Conservation (phyloP, 495 filamentous ascomycete species). For the Penicillium robsamsonii region DNA sequence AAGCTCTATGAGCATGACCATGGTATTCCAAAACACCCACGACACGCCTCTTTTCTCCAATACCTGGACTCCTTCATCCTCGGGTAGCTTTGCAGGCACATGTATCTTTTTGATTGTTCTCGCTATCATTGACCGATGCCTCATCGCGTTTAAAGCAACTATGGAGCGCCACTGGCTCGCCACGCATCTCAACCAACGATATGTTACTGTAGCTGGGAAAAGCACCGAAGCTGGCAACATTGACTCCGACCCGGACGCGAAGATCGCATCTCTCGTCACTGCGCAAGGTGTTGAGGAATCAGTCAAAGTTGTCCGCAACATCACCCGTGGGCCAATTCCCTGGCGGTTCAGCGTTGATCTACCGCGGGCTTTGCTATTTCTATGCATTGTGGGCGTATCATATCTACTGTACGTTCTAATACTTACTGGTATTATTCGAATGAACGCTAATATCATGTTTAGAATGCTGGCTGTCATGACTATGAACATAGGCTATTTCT, state of each 20-base stretch:
- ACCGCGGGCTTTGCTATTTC: slow-evolving; percentile 65
- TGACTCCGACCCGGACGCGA: slow-evolving; percentile 54
- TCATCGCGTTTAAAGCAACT: slow-evolving; percentile 63
- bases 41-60: slow-evolving; percentile 71
- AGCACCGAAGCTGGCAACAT: slow-evolving; percentile 53
- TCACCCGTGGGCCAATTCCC: slow-evolving; percentile 48
- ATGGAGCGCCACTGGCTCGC: slow-evolving; percentile 61
- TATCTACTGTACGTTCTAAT: slow-evolving; percentile 76
- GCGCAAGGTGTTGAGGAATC: slow-evolving; percentile 72
- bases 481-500: slow-evolving; percentile 94
- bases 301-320: slow-evolving; percentile 62
- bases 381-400: slow-evolving; percentile 68
- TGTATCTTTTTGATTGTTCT: slow-evolving; percentile 84
- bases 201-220: slow-evolving; percentile 69
- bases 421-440: background rate
- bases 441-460: slow-evolving; percentile 10
- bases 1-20: slow-evolving; percentile 32
- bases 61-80: slow-evolving; percentile 66
- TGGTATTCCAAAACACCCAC: slow-evolving; percentile 62
- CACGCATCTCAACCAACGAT: slow-evolving; percentile 65
- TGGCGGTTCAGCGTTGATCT: slow-evolving; percentile 81
- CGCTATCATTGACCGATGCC: slow-evolving; percentile 61
- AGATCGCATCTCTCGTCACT: slow-evolving; percentile 56
- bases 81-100: slow-evolving; percentile 73
- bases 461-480: slow-evolving; percentile 99